Conservation (phyloP, 2,329 filamentous ascomycete genomes). For the Biscogniauxia sp. region DNA sequence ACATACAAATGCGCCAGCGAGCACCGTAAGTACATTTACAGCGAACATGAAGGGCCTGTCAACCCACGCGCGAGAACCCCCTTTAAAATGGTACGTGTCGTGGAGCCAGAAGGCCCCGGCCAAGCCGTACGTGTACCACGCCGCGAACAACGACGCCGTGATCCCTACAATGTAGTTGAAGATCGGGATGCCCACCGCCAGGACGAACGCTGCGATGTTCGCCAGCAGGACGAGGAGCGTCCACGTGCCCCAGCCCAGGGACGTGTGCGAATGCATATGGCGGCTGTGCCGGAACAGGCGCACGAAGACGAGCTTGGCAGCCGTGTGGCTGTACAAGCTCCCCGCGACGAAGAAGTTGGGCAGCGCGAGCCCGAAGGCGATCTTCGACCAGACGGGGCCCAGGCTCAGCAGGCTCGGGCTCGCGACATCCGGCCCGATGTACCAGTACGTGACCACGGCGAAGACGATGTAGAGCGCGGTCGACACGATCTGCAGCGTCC, state of each 20-base stretch:
- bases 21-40: conserved; percentile 40
- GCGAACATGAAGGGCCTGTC: conserved; percentile 37
- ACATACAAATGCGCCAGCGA: conserved; percentile 47
- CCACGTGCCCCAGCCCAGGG: conserved; percentile 48
- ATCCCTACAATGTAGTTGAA: conserved; percentile 54
- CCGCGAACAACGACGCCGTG: conserved; percentile 48
- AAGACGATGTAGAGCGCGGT: conserved; percentile 51
- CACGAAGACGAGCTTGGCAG: conserved; percentile 50
- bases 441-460: conserved; percentile 49
- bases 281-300: conserved; percentile 44
- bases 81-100: conserved; percentile 43
- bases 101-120: conserved; percentile 53
- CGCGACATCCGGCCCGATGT: conserved; percentile 43
- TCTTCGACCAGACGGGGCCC: conserved; percentile 45
- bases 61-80: conserved; percentile 38
- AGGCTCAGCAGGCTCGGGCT: conserved; percentile 49
- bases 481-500: conserved; percentile 47
- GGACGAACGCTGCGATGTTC: conserved; percentile 43
- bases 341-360: conserved; percentile 51
- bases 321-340: conserved; percentile 48
- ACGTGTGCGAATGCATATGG: conserved; percentile 47
- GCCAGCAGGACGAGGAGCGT: conserved; percentile 42
- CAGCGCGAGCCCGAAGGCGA: conserved; percentile 48
- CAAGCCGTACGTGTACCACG: conserved; percentile 54
- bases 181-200: conserved; percentile 49